Evolutionary conservation across 768 basidiomycete species (phyloP), one percentile per base, ranked within the genome.

Genomic region (Boletus sp.): DNA sequence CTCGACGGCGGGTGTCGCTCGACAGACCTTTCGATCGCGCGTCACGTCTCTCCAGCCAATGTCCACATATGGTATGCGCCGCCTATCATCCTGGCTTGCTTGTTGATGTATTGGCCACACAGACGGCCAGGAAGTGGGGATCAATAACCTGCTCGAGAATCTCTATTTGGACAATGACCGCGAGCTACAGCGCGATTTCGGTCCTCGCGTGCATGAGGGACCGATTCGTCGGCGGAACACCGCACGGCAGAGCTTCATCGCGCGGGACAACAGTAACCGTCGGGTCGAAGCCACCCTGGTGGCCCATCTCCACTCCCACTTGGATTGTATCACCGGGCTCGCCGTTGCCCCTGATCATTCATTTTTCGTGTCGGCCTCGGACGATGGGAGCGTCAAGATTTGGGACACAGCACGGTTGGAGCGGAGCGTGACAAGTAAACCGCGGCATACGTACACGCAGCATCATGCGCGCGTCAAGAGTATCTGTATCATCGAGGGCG

Each of bases 361-460:
- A 67, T 99, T 97, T 77, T 98, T 99, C 60, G 85, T 95, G 4
- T 92, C 96, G 0, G 85, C 90, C 35, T 96, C 93, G 1, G 86
- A 98, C 57, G 96, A 98, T 70, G 91, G 90, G 74, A 94, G 90
- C 0, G 85, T 95, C 65, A 95, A 93, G 69, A 79, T 90, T 39
- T 97, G 93, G 93, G 89, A 93, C 59, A 88, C 93, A 1, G 89
- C 91, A 8, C 79, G 93, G n/a, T 77, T 98, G 42, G 96, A 98
- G 66, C 81, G 95, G 53, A 98, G 93, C 70, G 91, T 97, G 17
- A 92, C 94, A 21, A 88, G 88, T 67, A 91, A 91, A 75, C 84
- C 83, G 51, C 68, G 87, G 58, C 80, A 87, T 64, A 86, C 85
- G 2, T 87, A 88, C 65, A 74, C 75, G n/a, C 80, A 85, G 46